phyloP scores from a whole-genome alignment of 768 basidiomycete genomes.

The Leccinum obscurum region DNA sequence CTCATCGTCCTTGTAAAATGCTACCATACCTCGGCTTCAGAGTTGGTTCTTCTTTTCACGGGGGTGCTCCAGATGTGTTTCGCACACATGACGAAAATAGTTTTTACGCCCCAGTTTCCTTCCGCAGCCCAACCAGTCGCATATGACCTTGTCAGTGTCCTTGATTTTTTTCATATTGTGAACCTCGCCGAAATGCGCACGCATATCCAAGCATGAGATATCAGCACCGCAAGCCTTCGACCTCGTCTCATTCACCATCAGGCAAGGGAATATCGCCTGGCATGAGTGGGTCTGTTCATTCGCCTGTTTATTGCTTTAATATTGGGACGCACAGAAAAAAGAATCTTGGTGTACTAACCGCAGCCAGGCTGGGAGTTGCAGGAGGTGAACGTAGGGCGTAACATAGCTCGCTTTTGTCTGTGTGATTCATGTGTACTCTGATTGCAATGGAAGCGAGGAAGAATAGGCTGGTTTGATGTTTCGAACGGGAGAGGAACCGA shows the following conservation, averaged over 20 bases:
- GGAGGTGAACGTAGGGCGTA: neutral
- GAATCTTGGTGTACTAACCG: neutral
- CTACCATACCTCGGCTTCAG: neutral
- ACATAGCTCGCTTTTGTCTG: neutral
- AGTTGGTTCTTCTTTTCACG: neutral
- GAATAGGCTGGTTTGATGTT: no score
- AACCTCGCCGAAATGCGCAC: neutral
- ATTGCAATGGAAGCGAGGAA: neutral
- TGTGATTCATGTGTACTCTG: neutral
- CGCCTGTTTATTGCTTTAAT: constrained; percentile 1
- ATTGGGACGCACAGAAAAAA: no score
- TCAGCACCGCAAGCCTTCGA: neutral
- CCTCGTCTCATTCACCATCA: neutral
- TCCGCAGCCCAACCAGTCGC: neutral
- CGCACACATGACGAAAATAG: neutral
- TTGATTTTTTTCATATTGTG: neutral
- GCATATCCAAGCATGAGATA: neutral
- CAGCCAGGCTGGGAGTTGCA: no score
- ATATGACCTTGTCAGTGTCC: accelerated
- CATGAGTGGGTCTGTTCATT: constrained; percentile 5
- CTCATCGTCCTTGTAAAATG: neutral
- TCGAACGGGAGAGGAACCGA: no score
- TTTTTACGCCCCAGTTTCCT: neutral
- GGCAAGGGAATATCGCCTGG: neutral
- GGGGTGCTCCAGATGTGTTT: constrained; percentile 1